Conservation (phyloP, 2,329 filamentous ascomycete species). For the Pseudomassariella vexata region DNA sequence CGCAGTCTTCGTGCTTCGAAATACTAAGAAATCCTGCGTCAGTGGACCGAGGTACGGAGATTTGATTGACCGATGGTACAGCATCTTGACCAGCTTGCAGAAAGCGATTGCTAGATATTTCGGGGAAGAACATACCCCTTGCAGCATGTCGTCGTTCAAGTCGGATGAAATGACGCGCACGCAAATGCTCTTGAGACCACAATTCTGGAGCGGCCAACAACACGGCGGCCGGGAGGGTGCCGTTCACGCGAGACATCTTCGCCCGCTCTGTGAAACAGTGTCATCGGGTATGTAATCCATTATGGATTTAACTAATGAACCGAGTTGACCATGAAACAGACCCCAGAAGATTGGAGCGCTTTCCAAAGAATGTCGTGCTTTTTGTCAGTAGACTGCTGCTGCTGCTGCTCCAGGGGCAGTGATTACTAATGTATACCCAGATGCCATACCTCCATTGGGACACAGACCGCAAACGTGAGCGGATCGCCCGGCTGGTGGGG, state of each 20-base stretch:
- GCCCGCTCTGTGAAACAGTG: conserved; percentile 1
- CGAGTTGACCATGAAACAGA: neutral
- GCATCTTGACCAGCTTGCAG: neutral
- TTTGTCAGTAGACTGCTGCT: conserved; percentile 1
- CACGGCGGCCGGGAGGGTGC: neutral
- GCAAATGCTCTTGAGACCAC: neutral
- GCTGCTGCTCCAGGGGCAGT: neutral
- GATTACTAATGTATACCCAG: neutral
- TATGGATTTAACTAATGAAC: neutral
- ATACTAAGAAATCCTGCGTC: too few species aligned
- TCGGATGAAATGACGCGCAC: neutral
- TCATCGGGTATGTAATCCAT: neutral
- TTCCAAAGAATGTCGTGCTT: conserved; percentile 1
- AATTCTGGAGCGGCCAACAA: conserved; percentile 2
- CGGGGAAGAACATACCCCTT: neutral
- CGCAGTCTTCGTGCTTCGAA: neutral
- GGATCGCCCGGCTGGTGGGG: too few species aligned
- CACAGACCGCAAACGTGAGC: neutral
- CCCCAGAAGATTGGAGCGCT: neutral
- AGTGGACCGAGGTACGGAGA: conserved; percentile 5
- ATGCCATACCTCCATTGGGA: conserved; percentile 6
- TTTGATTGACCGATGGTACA: neutral
- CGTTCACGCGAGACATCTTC: neutral
- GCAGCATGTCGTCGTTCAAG: neutral
- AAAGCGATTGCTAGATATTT: conserved; percentile 4